phyloP scores from a whole-genome alignment of 768 basidiomycete species.

The Serendipita vermifera region DNA sequence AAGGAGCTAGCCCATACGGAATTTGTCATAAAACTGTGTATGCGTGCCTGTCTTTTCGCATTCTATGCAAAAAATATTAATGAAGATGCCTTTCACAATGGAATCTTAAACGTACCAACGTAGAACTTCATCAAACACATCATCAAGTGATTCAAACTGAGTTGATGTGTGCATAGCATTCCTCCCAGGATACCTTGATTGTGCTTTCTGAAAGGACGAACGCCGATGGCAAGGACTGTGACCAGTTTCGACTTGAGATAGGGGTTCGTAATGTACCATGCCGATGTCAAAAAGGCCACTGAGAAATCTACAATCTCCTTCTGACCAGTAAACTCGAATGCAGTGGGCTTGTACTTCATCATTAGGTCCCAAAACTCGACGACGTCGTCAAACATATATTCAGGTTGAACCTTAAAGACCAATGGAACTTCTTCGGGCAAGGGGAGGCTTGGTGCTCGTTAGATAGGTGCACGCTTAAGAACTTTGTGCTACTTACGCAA shows the following conservation, averaged over 20 bases:
- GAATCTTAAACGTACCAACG: slow-evolving; percentile 46
- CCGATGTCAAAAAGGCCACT: slow-evolving; percentile 82
- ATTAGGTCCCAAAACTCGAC: slow-evolving; percentile 80
- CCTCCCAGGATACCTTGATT: slow-evolving; percentile 64
- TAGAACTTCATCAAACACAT: slow-evolving; percentile 88
- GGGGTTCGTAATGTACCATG: slow-evolving; percentile 98
- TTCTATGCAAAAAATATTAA: slow-evolving; percentile 37
- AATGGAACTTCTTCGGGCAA: slow-evolving; percentile 75
- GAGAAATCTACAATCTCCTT: slow-evolving; percentile 76
- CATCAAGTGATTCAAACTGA: slow-evolving; percentile 83
- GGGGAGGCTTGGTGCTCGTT: slow-evolving; percentile 49
- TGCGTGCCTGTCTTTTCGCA: slow-evolving; percentile 96
- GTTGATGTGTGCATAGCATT: slow-evolving; percentile 66
- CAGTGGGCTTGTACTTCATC: slow-evolving; percentile 69
- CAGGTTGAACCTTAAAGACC: slow-evolving; percentile 77
- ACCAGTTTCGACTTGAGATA: slow-evolving; percentile 95
- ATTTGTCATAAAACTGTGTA: slow-evolving; percentile 98
- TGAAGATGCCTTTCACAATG: slow-evolving; percentile 9
- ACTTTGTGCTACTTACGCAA: slow-evolving; percentile 40
- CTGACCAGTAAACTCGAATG: slow-evolving; percentile 73
- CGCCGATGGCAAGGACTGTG: slow-evolving; percentile 56
- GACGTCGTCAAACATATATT: slow-evolving; percentile 88
- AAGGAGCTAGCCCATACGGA: slow-evolving; percentile 45
- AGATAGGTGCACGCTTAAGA: not conserved
- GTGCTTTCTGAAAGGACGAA: slow-evolving; percentile 39